These are phyloP conservation scores for Barnettozyma vustinii DNA, from an alignment of 805 yeast genomes.

Conservation along the genomic window DNA sequence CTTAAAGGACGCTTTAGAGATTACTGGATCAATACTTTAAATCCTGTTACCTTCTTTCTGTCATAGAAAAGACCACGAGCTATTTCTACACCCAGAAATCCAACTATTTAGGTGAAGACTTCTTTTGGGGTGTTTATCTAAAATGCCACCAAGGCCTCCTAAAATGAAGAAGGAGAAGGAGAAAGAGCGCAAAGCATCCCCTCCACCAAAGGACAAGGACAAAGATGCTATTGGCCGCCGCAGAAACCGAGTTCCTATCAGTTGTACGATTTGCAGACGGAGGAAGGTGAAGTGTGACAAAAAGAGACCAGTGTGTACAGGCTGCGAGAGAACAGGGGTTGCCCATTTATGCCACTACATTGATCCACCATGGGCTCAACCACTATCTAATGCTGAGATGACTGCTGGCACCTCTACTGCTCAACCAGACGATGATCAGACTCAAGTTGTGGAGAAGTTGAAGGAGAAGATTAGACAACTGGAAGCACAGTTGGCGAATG, in stretches of 20 bases:
- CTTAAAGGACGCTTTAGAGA: background rate
- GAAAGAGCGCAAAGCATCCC: background rate
- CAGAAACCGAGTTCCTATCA: conserved; percentile 44
- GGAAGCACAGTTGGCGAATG: conserved; percentile 24
- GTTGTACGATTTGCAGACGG: conserved; percentile 43
- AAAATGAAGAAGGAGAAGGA: conserved; percentile 6
- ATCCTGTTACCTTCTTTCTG: too few species aligned
- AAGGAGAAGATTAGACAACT: conserved; percentile 48
- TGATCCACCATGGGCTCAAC: conserved; percentile 58
- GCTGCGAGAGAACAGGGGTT: conserved; percentile 53
- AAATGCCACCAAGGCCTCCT: conserved; percentile 11
- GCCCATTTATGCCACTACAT: conserved; percentile 52
- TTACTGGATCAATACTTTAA: too few species aligned
- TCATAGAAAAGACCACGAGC: background rate
- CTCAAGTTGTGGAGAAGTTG: conserved; percentile 43
- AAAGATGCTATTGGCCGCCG: conserved; percentile 3
- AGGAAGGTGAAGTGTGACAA: conserved; percentile 47
- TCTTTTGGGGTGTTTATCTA: background rate
- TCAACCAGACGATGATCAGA: conserved; percentile 28
- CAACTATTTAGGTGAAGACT: background rate
- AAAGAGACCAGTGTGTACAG: conserved; percentile 50
- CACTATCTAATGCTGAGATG: conserved; percentile 38
- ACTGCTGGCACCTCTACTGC: conserved; percentile 27
- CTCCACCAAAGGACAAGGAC: conserved; percentile 1
- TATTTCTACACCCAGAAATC: background rate